Evolutionary conservation across 495 filamentous ascomycete genomes (phyloP).

Genomic region (Aspergillus panamensis): DNA sequence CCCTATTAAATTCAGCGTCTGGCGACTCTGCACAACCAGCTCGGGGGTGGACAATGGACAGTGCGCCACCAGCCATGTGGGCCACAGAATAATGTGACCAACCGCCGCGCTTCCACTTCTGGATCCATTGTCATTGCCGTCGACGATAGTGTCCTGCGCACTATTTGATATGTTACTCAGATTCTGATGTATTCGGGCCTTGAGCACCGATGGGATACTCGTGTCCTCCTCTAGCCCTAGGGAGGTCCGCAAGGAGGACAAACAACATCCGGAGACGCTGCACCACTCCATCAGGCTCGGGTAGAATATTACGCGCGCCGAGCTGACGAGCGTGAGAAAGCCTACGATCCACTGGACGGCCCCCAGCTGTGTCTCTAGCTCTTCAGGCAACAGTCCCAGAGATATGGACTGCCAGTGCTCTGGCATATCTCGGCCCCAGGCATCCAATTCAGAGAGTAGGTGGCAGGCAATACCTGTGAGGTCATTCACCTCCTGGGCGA

Average conservation of each 20-base stretch:
- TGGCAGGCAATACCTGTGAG: neutral
- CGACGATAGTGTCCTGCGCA: neutral
- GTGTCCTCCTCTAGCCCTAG: neutral
- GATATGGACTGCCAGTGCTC: neutral
- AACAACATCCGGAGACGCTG: neutral
- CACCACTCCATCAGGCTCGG: neutral
- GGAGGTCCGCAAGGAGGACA: neutral
- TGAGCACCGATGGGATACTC: neutral
- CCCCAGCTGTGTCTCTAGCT: neutral
- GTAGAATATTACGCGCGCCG: neutral
- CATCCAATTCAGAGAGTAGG: neutral
- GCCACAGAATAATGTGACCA: neutral
- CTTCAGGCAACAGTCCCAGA: neutral
- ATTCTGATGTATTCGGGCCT: neutral
- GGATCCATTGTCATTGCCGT: neutral
- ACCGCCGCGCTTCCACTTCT: neutral
- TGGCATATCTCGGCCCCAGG: neutral
- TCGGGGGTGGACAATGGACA: neutral
- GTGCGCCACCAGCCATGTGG: neutral
- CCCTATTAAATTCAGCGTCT: neutral
- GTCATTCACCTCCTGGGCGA: neutral
- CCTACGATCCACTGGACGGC: neutral
- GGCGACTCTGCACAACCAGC: neutral
- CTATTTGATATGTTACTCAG: neutral
- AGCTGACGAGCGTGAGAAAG: neutral